These are phyloP conservation scores for Suillus americanus DNA, from an alignment of 768 basidiomycete genomes.

Conservation along the genomic window DNA sequence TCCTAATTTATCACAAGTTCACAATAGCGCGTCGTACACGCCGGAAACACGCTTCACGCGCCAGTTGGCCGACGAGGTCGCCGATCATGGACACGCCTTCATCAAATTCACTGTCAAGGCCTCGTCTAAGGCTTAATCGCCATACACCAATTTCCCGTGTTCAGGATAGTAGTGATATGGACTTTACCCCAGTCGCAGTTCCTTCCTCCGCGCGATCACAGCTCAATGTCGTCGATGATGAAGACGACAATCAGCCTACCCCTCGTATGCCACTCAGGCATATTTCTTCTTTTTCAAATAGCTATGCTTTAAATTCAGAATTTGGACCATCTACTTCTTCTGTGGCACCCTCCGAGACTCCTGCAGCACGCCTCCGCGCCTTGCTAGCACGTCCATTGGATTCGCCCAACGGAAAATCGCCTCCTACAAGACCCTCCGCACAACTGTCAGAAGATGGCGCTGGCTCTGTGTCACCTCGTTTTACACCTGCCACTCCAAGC, in stretches of 20 bases:
- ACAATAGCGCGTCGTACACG: conserved; percentile 17
- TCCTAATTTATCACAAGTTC: conserved; percentile 18
- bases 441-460: conserved; percentile 30
- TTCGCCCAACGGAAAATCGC: conserved; percentile 29
- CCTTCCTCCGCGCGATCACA: conserved; percentile 16
- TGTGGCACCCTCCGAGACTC: conserved; percentile 37
- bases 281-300: conserved; percentile 18
- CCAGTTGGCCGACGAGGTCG: conserved; percentile 7
- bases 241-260: conserved; percentile 31
- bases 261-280: conserved; percentile 24
- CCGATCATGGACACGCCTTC: conserved; percentile 20
- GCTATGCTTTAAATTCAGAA: conserved; percentile 5
- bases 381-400: conserved; percentile 53
- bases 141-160: conserved; percentile 18
- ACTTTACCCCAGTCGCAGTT: conserved; percentile 23
- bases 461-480: conserved; percentile 10
- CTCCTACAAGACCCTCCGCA: conserved; percentile 24
- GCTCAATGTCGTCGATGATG: conserved; percentile 17
- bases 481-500: conserved; percentile 39
- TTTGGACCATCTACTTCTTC: conserved; percentile 12
- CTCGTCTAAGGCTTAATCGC: conserved; percentile 21
- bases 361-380: conserved; percentile 64
- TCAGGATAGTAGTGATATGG: conserved; percentile 12
- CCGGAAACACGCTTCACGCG: conserved; percentile 17
- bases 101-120: conserved; percentile 14